Evolutionary conservation across 176 grass and related monocot genomes (phyloP).

Genomic region (Poa pratensis): DNA sequence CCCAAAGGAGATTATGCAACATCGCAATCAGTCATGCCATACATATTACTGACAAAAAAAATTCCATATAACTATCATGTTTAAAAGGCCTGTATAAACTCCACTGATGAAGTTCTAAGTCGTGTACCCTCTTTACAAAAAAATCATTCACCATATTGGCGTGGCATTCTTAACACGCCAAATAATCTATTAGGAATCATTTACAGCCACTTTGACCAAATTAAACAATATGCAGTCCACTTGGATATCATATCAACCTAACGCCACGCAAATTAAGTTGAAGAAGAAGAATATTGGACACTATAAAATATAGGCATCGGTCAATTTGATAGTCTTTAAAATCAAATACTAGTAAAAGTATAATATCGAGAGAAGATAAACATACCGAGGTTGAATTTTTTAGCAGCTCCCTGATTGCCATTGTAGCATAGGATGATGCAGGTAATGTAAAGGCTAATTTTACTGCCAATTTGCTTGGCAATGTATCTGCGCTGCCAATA

Average conservation of each 20-base stretch:
- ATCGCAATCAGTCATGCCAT: neutral
- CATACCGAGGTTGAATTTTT: conserved; percentile 86
- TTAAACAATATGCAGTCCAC: neutral
- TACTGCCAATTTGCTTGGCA: conserved; percentile 64
- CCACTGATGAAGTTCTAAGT: neutral
- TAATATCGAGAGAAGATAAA: conserved; percentile 15
- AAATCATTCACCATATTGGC: neutral
- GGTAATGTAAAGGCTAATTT: conserved; percentile 92
- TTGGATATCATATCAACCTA: neutral
- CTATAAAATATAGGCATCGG: neutral
- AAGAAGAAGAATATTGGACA: conserved; percentile 3
- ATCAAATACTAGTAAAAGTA: neutral
- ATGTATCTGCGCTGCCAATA: conserved; percentile 44
- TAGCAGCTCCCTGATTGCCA: conserved; percentile 86
- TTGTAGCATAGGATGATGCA: conserved; percentile 89
- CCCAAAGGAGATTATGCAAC: conserved; percentile 2
- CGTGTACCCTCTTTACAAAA: neutral
- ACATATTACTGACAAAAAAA: neutral
- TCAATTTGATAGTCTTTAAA: neutral
- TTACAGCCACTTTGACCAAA: neutral
- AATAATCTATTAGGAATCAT: neutral
- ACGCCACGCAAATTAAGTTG: neutral
- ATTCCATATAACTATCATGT: neutral
- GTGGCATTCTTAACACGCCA: neutral
- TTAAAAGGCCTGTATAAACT: neutral